Evolutionary conservation across 225 moss, liverwort and hornwort genomes (phyloP).

Genomic region (Asterella californica): DNA sequence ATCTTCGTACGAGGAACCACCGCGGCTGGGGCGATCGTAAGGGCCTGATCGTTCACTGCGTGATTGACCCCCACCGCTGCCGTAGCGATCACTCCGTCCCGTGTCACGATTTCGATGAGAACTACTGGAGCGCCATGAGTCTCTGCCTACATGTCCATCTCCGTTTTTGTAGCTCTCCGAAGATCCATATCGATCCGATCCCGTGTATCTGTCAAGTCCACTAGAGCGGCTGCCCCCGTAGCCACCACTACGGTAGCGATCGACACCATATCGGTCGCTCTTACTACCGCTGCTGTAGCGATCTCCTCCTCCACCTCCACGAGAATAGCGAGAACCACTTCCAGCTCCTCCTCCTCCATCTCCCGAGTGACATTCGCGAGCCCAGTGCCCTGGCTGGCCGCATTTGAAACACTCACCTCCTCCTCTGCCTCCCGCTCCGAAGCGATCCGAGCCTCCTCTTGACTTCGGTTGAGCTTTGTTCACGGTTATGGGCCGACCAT

Average conservation of each 20-base stretch:
- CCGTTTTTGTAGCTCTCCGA: conserved; percentile 53
- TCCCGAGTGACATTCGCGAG: conserved; percentile 63
- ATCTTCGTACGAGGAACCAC: conserved; percentile 53
- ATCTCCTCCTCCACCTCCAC: conserved; percentile 45
- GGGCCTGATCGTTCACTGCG: conserved; percentile 65
- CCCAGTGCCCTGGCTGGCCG: conserved; percentile 77
- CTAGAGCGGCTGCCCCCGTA: conserved; percentile 30
- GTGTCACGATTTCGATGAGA: conserved; percentile 51
- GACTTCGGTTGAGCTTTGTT: conserved; percentile 77
- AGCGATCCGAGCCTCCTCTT: conserved; percentile 43
- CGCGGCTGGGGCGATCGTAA: conserved; percentile 69
- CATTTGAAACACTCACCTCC: conserved; percentile 70
- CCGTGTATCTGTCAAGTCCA: conserved; percentile 58
- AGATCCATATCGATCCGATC: conserved; percentile 59
- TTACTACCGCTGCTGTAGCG: conserved; percentile 51
- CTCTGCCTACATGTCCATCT: conserved; percentile 25
- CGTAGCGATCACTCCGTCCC: conserved; percentile 59
- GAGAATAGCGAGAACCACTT: background rate
- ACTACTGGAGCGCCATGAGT: conserved; percentile 20
- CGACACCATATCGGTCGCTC: conserved; percentile 54
- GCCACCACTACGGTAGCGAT: conserved; percentile 24
- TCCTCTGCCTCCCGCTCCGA: conserved; percentile 39
- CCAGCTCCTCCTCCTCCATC: conserved; percentile 36
- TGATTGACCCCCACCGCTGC: conserved; percentile 54
- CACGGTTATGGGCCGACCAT: conserved; percentile 73